A percentile compares a stretch with the other conserved stretches of the same genome.
Evolutionary conservation across 78 protist species (phyloP).

Genomic region (Dictyostelium brefeldianum): DNA sequence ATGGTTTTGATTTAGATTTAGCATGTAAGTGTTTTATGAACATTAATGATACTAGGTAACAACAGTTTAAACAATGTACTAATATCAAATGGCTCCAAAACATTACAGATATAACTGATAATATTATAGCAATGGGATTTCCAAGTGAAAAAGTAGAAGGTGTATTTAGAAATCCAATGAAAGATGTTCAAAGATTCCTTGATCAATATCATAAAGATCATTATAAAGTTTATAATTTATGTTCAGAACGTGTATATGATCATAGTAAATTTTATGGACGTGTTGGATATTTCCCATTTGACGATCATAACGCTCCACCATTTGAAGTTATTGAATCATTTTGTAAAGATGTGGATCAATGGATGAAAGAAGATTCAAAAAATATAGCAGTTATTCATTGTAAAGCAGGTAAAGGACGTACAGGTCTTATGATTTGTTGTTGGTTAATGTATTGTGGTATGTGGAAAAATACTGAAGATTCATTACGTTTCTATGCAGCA

Average conservation of each 20-base stretch:
- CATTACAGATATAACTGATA: no score
- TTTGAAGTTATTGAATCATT: conserved; percentile 82
- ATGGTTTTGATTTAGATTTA: conserved; percentile 86
- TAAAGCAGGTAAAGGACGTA: conserved; percentile 88
- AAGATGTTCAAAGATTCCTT: conserved; percentile 82
- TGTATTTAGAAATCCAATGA: conserved; percentile 83
- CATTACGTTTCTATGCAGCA: conserved; percentile 85
- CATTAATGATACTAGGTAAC: no score
- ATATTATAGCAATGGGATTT: conserved; percentile 88
- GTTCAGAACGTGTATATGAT: conserved; percentile 91
- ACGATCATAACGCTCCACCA: conserved; percentile 91
- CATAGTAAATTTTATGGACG: conserved; percentile 83
- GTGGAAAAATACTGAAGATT: conserved; percentile 77
- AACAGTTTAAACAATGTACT: neutral
- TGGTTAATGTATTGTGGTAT: conserved; percentile 65
- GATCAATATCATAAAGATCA: conserved; percentile 80
- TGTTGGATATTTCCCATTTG: conserved; percentile 87
- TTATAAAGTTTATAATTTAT: conserved; percentile 90
- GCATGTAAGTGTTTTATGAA: conserved; percentile 62
- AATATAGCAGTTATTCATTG: conserved; percentile 85
- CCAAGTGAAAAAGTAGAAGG: conserved; percentile 87
- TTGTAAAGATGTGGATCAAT: conserved; percentile 79
- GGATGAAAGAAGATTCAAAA: conserved; percentile 74
- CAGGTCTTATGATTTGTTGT: conserved; percentile 85
- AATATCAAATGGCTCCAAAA: no score